These are phyloP conservation scores for Aspergillus sp. DNA, from an alignment of 2,329 filamentous ascomycete species.

Conservation along the genomic window DNA sequence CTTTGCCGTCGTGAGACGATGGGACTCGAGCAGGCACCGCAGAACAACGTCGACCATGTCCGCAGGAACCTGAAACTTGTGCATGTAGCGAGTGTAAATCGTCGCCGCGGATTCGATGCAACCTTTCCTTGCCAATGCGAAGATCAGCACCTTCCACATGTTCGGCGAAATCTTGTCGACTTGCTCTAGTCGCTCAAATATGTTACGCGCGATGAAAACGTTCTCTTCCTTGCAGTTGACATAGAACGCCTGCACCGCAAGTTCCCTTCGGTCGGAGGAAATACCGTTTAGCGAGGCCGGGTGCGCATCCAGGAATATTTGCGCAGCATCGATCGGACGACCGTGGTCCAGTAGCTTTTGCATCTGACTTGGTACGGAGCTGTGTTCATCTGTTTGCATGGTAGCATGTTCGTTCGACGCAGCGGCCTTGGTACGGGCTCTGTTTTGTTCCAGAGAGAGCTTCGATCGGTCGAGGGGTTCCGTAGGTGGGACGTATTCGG, in stretches of 20 bases:
- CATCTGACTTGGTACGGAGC: constrained; percentile 21
- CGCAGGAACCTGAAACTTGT: constrained; percentile 27
- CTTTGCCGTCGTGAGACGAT: constrained; percentile 37
- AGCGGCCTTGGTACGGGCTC: neutral
- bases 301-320: constrained; percentile 33
- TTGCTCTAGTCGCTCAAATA: constrained; percentile 36
- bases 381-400: neutral
- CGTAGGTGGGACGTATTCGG: constrained; percentile 1
- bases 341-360: constrained; percentile 25
- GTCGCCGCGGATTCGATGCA: constrained; percentile 36
- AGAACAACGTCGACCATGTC: constrained; percentile 36
- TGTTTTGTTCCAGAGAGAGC: neutral
- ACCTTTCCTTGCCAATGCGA: constrained; percentile 34
- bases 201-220: constrained; percentile 35
- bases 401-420: neutral
- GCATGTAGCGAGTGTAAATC: constrained; percentile 30
- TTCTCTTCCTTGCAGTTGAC: constrained; percentile 38
- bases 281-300: constrained; percentile 20
- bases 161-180: constrained; percentile 29
- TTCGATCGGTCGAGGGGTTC: constrained; percentile 1
- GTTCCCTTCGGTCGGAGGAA: constrained; percentile 26
- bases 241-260: constrained; percentile 33
- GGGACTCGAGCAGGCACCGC: constrained; percentile 37
- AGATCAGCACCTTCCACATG: constrained; percentile 39
- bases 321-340: constrained; percentile 35